Percentiles rank a stretch among this genome's conserved stretches.
Conservation (phyloP, 75 land plant genomes). For the Picea glauca region DNA sequence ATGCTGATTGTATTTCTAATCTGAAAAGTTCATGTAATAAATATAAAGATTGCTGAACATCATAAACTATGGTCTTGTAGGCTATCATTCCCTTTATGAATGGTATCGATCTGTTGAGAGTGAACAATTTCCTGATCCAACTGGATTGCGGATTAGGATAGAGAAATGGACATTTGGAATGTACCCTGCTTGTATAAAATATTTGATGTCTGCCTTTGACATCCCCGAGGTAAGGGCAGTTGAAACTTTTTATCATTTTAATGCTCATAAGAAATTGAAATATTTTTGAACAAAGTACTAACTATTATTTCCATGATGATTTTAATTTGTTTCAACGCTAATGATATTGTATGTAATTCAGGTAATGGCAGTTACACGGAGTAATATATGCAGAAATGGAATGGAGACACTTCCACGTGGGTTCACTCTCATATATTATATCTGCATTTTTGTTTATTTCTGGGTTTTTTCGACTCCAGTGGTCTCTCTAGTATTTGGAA, state of each 20-base stretch:
- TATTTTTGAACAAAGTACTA: not conserved
- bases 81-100: conserved; percentile 88
- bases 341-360: conserved; percentile 19
- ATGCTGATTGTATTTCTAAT: not conserved
- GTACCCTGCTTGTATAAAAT: conserved; percentile 96
- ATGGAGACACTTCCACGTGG: conserved; percentile 76
- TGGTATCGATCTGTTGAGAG: conserved; percentile 84
- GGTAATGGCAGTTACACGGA: conserved; percentile 97
- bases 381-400: conserved; percentile 81
- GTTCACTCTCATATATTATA: conserved; percentile 66
- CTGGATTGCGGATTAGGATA: conserved; percentile 80
- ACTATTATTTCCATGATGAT: not conserved
- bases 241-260: not conserved
- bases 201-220: conserved; percentile 97
- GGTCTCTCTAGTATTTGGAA: conserved; percentile 84
- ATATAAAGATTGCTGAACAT: not conserved
- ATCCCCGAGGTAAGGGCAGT: conserved; percentile 72
- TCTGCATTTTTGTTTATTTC: conserved; percentile 79
- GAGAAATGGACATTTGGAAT: conserved; percentile 94
- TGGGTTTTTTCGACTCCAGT: conserved; percentile 99
- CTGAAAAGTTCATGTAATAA: not conserved
- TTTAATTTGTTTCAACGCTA: not conserved
- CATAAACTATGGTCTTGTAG: conserved; percentile 29
- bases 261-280: not conserved
- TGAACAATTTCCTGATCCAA: conserved; percentile 95